phyloP scores from a whole-genome alignment of 208 protist genomes.

The Trypanosoma congolense region DNA sequence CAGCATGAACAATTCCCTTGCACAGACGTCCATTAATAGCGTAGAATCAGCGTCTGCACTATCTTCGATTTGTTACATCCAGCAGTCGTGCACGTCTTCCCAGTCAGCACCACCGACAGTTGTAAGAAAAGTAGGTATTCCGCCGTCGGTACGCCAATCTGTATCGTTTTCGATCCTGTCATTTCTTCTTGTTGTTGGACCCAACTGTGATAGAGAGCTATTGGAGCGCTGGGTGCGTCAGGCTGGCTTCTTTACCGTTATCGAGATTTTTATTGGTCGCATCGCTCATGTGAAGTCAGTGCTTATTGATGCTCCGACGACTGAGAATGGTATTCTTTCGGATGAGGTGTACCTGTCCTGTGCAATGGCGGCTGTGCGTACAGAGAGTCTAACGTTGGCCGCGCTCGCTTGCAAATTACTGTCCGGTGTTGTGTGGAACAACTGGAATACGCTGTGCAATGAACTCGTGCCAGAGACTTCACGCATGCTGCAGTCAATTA shows the following conservation, averaged over 20 bases:
- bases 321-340: constrained; percentile 49
- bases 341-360: constrained; percentile 77
- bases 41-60: neutral
- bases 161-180: constrained; percentile 42
- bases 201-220: constrained; percentile 15
- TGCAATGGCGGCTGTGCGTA: constrained; percentile 35
- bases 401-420: constrained; percentile 66
- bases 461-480: constrained; percentile 18
- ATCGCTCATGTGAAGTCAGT: constrained; percentile 37
- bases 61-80: neutral
- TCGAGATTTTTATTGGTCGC: constrained; percentile 31
- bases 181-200: constrained; percentile 44
- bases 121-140: neutral
- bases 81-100: neutral
- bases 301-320: constrained; percentile 58
- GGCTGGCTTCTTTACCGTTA: constrained; percentile 20
- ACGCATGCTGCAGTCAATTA: constrained; percentile 25
- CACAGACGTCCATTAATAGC: neutral
- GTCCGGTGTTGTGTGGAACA: constrained; percentile 35
- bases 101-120: neutral
- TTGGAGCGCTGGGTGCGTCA: constrained; percentile 33
- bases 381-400: constrained; percentile 48
- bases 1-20: neutral
- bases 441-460: constrained; percentile 18
- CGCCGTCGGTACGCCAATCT: constrained; percentile 42